phyloP scores from a whole-genome alignment of 2,329 filamentous ascomycete genomes.

The Phaeosphaeriaceae sp. region DNA sequence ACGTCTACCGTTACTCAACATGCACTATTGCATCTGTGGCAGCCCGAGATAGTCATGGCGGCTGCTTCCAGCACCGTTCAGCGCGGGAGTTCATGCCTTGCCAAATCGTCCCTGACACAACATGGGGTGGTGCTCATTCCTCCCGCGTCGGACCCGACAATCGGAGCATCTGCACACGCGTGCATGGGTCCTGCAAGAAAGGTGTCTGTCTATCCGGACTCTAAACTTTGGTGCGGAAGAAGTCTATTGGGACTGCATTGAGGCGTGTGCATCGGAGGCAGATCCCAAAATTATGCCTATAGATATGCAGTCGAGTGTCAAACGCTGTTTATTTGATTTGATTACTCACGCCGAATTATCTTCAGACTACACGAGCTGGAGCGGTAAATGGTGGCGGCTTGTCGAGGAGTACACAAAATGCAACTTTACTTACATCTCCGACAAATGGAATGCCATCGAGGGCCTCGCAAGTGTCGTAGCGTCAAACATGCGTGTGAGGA shows the following conservation, averaged over 20 bases:
- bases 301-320: background rate
- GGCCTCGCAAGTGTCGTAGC: background rate
- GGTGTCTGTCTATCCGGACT: no score
- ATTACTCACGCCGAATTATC: no score
- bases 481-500: background rate
- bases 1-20: no score
- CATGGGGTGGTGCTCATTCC: background rate
- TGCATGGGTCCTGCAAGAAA: background rate
- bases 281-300: background rate
- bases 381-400: no score
- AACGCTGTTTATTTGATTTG: no score
- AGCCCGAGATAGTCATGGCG: background rate
- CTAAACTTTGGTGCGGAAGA: no score
- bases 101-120: background rate
- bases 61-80: background rate
- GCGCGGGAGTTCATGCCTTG: background rate
- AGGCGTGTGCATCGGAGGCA: no score
- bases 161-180: background rate
- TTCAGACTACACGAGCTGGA: no score
- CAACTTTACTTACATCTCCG: background rate
- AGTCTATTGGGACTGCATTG: no score
- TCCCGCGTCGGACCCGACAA: background rate
- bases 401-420: no score
- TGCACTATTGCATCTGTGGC: no score
- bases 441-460: background rate